Base-by-base conservation (phyloP, 2,329 filamentous ascomycete genomes). In the Phoma sp. region DNA sequence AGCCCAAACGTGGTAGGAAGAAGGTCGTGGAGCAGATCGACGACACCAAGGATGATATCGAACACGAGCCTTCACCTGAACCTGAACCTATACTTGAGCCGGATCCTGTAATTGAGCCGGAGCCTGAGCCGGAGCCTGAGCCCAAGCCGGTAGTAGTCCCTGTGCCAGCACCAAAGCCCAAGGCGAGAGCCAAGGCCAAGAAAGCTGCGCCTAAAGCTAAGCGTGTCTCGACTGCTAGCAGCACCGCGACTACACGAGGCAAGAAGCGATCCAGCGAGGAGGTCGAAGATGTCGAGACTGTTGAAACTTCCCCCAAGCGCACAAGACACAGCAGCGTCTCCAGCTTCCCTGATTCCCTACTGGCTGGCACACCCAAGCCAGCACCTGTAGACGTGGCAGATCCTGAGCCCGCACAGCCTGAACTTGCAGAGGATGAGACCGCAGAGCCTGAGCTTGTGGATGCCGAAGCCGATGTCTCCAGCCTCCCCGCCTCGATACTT, bases 311-410 rank as follows among this genome's bases (percentile, higher is more conserved):
- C 8, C 51, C 52, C 7, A 65, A 65, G 51, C 57, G 61, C 18
- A 29, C 55, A 18, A 55, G 62, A 57, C 61, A 62, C 10, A 58
- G 59, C 10, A 65, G 61, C 43, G 61, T 66, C 7, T 64, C 64
- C 8, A 65, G 62, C 47, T 56, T 67, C 11, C 60, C 61, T 4
- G 59, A 59, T 22, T 59, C 56, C 35, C 41, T 65, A 8, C 58
- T 56, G 8, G 64, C 55, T 11, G 64, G 64, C 25, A 67, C 64
- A 37, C 64, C 64, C 58, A 67, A 61, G 58, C 56, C 56, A 51
- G 58, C 49, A 29, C 61, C 63, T n/a, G 45, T 49, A 24, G 54
- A 55, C 14, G 18, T 56, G 7, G 36, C 23, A 8, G 58, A 62
- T 10, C 52, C 59, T 29, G 27, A 29, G 27, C 27, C 27, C 9